A percentile compares a stretch with the other conserved stretches of the same genome.
These are phyloP conservation scores for Aspergillus funiculosus DNA, from an alignment of 495 filamentous ascomycete genomes.

Conservation along the genomic window DNA sequence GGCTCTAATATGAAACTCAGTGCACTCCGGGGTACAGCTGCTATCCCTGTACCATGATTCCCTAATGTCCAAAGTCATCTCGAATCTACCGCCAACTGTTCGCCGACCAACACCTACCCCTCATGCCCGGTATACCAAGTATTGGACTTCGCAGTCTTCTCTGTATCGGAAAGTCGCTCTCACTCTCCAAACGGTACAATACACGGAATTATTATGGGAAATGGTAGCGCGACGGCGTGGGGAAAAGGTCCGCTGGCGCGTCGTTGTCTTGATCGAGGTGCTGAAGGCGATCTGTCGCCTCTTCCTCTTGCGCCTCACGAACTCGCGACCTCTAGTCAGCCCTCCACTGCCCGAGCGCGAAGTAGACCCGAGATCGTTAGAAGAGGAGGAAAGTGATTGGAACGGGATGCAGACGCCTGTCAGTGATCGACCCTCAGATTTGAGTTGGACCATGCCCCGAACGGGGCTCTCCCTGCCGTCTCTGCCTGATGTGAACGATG, in stretches of 20 bases:
- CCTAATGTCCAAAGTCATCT: slow-evolving; percentile 65
- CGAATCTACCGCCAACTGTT: slow-evolving; percentile 40
- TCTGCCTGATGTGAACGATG: slow-evolving; percentile 71
- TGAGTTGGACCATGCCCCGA: slow-evolving; percentile 88
- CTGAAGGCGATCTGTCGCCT: slow-evolving; percentile 84
- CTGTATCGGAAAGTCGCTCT: slow-evolving; percentile 73
- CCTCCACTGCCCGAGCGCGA: slow-evolving; percentile 86
- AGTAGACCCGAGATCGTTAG: slow-evolving; percentile 55
- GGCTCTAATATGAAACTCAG: slow-evolving; percentile 23
- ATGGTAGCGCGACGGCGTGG: slow-evolving; percentile 79
- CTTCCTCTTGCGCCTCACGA: slow-evolving; percentile 75
- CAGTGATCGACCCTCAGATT: slow-evolving; percentile 40
- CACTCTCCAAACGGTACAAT: slow-evolving; percentile 80
- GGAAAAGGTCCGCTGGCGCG: slow-evolving; percentile 79
- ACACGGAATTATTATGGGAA: slow-evolving; percentile 85
- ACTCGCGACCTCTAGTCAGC: slow-evolving; percentile 73
- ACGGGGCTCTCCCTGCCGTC: slow-evolving; percentile 78
- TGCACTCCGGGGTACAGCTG: slow-evolving; percentile 82
- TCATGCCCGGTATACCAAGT: slow-evolving; percentile 84
- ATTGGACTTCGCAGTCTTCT: slow-evolving; percentile 71
- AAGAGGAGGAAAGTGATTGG: slow-evolving; percentile 46
- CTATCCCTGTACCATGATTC: slow-evolving; percentile 92
- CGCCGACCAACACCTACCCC: slow-evolving; percentile 54
- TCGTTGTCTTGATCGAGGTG: slow-evolving; percentile 79
- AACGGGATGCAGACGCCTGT: slow-evolving; percentile 46